Evolutionary conservation across 2,329 filamentous ascomycete species (phyloP), one percentile per base, ranked within the genome.

Genomic region (Celoporthe dispersa): DNA sequence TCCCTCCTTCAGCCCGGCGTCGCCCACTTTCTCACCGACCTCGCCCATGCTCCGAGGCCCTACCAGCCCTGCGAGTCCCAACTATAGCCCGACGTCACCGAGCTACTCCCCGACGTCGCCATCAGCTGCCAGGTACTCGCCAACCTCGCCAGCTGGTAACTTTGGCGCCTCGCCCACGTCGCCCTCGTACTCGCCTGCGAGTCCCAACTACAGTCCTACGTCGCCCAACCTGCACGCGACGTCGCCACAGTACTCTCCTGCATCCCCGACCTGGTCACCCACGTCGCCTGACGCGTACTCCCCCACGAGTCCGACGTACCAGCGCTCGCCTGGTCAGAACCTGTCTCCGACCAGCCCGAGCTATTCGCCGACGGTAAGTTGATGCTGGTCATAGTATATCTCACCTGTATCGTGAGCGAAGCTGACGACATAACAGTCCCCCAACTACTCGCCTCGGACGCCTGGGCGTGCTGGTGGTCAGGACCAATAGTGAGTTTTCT

Each of bases 211-310:
- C 81, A 91, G 89, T 76, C 90, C 90, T n/a, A 88, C 90, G 3
- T 91, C 87, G 66, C 90, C 84, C 74, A 88, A 84, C 77, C 80
- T 86, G 75, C 84, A 79, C 77, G 79, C 85, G 14, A 84, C 87
- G 41, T 86, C 89, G 72, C 88, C 85, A n/a, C 85, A 84, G 4
- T 92, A 91, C 80, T 88, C 86, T 41, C 91, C 91, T 62, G 90
- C 90, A 3, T 93, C 91, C 64, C 92, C 91, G n/a, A 88, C 86
- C 33, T 94, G 92, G 83, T 94, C 92, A 69, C 92, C 93, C 2
- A 92, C 91, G 8, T 94, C 92, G 55, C 87, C 87, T 16, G 84
- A 85, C 71, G 83, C 85, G 2, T 90, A 90, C 81, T 90, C 88
- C 64, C 88, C 88, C 6, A 90, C 88, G 59, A 90, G 88, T 75